Base-by-base conservation (phyloP, 768 basidiomycete genomes). In the Coprinopsis cinerea region DNA sequence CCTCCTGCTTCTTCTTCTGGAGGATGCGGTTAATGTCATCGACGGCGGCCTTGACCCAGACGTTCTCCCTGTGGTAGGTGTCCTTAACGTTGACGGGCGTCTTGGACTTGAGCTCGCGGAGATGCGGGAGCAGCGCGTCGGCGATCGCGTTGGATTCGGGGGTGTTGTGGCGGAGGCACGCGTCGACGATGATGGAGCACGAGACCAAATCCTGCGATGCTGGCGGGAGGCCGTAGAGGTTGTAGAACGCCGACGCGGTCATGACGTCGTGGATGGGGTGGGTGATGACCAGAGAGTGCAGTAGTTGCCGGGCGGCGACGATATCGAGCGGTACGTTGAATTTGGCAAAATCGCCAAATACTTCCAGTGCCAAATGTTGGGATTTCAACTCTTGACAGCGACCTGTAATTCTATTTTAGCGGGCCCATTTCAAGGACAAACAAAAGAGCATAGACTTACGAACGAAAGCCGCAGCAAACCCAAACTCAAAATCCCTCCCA, bases 281-380 rank as follows among this genome's bases (percentile, higher is more conserved):
- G 15, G 68, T 57, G 42, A 63, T 51, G 57, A 79, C 76, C 2
- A 85, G 66, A 1, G 80, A 71, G 51, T 85, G 77, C 1, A 85
- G 60, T 39, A 87, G 74, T 35, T 70, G 73, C 3, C 76, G 82
- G 0, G 74, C 84, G 1, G 74, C 78, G 0, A 66, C 54, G 9
- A 77, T 64, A 2, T 77, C 74, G 13, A 86, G 69, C 18, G 67
- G 61, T 15, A 86, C 55, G 44, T 77, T 74, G 61, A 85, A 83
- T 59, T 79, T 81, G 13, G 80, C 68, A 49, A 75, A 82, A 58
- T 86, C 67, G 18, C 78, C 76, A 58, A 83, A 82, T 18, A 84
- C 76, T 27, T 75, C 65, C 11, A 88, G 66, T 2, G 83, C 82
- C 32, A 85, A 71, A 22, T 65, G 56, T 2, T 80, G 78, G 49